Percentiles rank a stretch among this genome's conserved stretches.
These are phyloP conservation scores for Nigrograna mackinnonii DNA, from an alignment of 2,329 filamentous ascomycete species.

Conservation along the genomic window DNA sequence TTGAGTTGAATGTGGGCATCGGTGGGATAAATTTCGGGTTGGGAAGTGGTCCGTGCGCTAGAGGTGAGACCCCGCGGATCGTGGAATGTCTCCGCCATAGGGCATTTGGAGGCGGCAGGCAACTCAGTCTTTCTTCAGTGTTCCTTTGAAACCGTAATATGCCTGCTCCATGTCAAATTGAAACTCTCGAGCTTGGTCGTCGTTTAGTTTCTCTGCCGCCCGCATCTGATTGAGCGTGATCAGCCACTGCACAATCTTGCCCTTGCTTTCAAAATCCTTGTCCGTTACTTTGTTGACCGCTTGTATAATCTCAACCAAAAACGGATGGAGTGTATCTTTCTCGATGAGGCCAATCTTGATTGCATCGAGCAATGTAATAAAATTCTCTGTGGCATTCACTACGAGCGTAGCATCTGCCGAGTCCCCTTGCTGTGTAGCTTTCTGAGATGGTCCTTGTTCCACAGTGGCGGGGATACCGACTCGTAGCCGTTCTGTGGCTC, in stretches of 20 bases:
- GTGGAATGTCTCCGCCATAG: too few species aligned
- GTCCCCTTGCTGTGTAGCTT: slow-evolving; percentile 39
- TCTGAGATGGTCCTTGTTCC: slow-evolving; percentile 58
- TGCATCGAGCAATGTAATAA: slow-evolving; percentile 97
- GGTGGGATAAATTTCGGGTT: too few species aligned
- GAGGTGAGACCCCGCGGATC: too few species aligned
- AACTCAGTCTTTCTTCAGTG: slow-evolving; percentile 54
- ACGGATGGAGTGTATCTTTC: slow-evolving; percentile 94
- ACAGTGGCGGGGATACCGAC: slow-evolving; percentile 90
- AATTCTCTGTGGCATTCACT: slow-evolving; percentile 91
- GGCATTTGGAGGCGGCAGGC: too few species aligned
- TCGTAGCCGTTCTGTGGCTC: slow-evolving; percentile 88
- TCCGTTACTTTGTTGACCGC: slow-evolving; percentile 97
- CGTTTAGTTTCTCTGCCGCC: slow-evolving; percentile 85
- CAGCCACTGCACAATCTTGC: slow-evolving; percentile 98
- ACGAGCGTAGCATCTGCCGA: slow-evolving; percentile 69
- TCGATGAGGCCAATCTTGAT: slow-evolving; percentile 89
- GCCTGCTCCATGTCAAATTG: slow-evolving; percentile 93
- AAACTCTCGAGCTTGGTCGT: slow-evolving; percentile 85
- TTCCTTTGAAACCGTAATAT: slow-evolving; percentile 90
- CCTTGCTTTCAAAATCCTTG: slow-evolving; percentile 89
- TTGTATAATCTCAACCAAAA: slow-evolving; percentile 94
- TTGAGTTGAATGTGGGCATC: too few species aligned
- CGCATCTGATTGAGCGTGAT: slow-evolving; percentile 98
- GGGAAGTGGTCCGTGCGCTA: too few species aligned